Evolutionary conservation across 306 rosid genomes (phyloP).

Genomic region (Acmispon strigosus): DNA sequence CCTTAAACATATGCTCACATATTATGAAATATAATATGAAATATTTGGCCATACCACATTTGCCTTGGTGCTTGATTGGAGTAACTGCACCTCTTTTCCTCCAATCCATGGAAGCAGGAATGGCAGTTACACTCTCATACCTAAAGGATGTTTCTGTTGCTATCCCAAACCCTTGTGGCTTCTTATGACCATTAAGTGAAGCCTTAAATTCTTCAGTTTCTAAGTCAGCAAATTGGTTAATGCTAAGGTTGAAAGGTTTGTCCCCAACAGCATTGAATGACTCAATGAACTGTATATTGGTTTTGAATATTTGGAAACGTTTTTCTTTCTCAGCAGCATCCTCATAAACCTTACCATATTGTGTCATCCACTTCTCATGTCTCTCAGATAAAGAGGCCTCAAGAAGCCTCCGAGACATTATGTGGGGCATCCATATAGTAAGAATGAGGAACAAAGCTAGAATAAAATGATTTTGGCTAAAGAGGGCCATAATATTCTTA

Average conservation of each 20-base stretch:
- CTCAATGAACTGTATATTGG: slow-evolving; percentile 22
- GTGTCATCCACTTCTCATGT: slow-evolving; percentile 31
- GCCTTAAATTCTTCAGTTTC: slow-evolving; percentile 23
- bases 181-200: slow-evolving; percentile 1
- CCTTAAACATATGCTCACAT: too few relatives aligned
- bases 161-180: background rate
- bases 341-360: slow-evolving; percentile 13
- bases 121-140: slow-evolving; percentile 9
- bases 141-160: background rate
- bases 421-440: slow-evolving; percentile 8
- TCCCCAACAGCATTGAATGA: slow-evolving; percentile 22
- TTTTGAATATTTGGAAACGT: slow-evolving; percentile 21
- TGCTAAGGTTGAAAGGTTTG: slow-evolving; percentile 27
- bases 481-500: background rate
- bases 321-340: slow-evolving; percentile 24
- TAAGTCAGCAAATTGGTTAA: slow-evolving; percentile 22
- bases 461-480: background rate
- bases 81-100: slow-evolving; percentile 32
- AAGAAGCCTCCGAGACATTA: background rate
- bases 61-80: slow-evolving; percentile 21
- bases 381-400: background rate
- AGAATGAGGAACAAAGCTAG: background rate
- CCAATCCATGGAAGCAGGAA: slow-evolving; percentile 24
- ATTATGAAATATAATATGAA: background rate
- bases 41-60: slow-evolving; percentile 7